Base-by-base conservation (phyloP, 1,284 basidiomycete genomes). In the Bjerkandera adusta region DNA sequence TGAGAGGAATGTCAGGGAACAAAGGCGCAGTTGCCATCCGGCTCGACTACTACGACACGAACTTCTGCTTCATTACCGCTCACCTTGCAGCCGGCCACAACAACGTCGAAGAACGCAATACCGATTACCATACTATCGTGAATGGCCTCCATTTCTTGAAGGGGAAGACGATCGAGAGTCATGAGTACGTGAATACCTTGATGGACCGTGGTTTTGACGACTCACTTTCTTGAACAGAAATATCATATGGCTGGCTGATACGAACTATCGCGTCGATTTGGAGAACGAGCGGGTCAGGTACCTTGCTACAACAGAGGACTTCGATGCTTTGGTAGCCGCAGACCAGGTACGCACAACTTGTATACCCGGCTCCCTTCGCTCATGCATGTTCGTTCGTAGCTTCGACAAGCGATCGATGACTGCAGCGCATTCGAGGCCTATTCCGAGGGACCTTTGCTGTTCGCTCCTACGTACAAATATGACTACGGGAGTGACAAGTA, bases 1-100 rank as follows among this genome's bases (percentile, higher is more conserved):
- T 99, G 30, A 83, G 92, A 47, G 97, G 97, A 12, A 93, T 99
- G 81, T 93, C 92, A 4, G 97, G 97, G 18, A 99, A 99, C 70
- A 99, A 96, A 69, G 92, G 92, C 18, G 95, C 92, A 8, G 91
- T 97, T 5, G 94, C 88, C 2, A 90, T 99, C 55, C 85, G 97
- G 16, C 73, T 99, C 49, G 88, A 97, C 34, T 89, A 92, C 56
- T 79, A 88, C 58, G 93, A 97, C 61, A 90, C 94, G 5, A 88
- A 81, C 38, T 86, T 99, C 58, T 99, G 97, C 68, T 94, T 99
- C 68, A 71, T 99, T 57, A 97, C 96, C 0, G 91, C 92, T 1
- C 97, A 99, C 67, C 77, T 99, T 37, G 94, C 97, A 12, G 95
- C 97, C 5, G 97, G 97, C 3, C 93, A 96, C 58, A 64, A 76